Evolutionary conservation across 306 rosid species (phyloP), one percentile per base, ranked within the genome.

Genomic region (Sindora glabra): DNA sequence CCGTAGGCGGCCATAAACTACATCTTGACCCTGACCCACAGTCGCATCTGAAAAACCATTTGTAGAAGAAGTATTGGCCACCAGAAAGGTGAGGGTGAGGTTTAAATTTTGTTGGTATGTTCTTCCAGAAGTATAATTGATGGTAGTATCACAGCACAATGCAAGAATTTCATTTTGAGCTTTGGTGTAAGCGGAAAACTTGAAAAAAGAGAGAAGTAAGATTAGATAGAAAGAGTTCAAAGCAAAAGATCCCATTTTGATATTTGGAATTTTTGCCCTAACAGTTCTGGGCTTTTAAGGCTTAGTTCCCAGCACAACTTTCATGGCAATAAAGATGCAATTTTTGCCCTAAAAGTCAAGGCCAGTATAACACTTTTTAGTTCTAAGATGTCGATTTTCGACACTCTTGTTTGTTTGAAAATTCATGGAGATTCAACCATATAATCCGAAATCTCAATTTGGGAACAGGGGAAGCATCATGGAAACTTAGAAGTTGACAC

Each of bases 121-220:
- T 27, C 68, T 69, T 21, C 73, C 73, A 11, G 62, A 46, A 19
- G 69, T 69, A n/a, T 58, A 69, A 52, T 75, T 64, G 34, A 2
- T 18, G 5, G 76, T 6, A 25, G 49, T 14, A 14, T 64, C 41
- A 36, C 75, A 64, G 46, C 19, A 15, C 13, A n/a, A n/a, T 5
- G n/a, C 13, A 16, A 22, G 39, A 12, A 3, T 3, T 9, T 11
- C 6, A 10, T 0, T 37, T 57, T 63, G 64, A 13, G 76, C 69
- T 44, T 39, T 29, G 19, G 34, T 59, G 65, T 36, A 53, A 30
- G 25, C 3, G 50, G 4, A 52, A 4, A 64, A 39, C 11, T 27
- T 27, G 12, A 25, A 22, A 44, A 38, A 34, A 23, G 59, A 60
- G 32, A 61, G 29, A 26, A 55, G 7, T 2, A 61, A 29, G 38